Base-by-base conservation (phyloP, 768 basidiomycete species). In the Pulveroboletus frians region DNA sequence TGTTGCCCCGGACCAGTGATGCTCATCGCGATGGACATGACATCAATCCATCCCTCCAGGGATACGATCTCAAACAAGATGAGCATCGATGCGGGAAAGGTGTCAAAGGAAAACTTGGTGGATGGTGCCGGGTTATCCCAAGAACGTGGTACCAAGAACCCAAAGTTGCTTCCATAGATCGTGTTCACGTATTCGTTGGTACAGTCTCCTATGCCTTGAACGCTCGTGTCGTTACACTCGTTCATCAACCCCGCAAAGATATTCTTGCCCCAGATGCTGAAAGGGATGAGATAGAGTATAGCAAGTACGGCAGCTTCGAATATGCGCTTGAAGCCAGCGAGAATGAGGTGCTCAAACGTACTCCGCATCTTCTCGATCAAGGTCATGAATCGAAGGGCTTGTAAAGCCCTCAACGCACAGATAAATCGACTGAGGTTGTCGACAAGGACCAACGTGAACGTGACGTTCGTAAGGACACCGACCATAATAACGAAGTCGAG, bases 61-160 rank as follows among this genome's bases (percentile, higher is more conserved):
- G 93, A 95, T 20, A 97, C 91, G 56, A 95, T 92, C 69, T 98
- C 95, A 59, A 96, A 97, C 1, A 97, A 76, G 60, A 97, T 96
- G 46, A 97, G 77, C 35, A 97, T 72, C 0, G 91, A 86, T 4
- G 84, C 71, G 7, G 79, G 75, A 69, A 97, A 97, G 13, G 73
- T 81, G 68, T 98, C 95, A 62, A 97, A 98, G 3, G 85, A 87
- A 71, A 92, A 97, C 1, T 77, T 77, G 1, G 88, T 91, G 17
- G 85, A 86, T 5, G 85, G 85, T 0, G 82, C 78, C 8, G 95
- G 92, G 55, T 91, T 85, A 49, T 80, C 75, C 95, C 95, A 97
- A n/a, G 80, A 84, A 17, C 91, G 80, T 15, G 95, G 95, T 7
- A 82, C 81, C 6, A 81, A 73, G 64, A 83, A 97, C 23, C 78